These are phyloP conservation scores for Nitzschia sp. DNA, from an alignment of 108 stramenopile genomes.

Conservation along the genomic window DNA sequence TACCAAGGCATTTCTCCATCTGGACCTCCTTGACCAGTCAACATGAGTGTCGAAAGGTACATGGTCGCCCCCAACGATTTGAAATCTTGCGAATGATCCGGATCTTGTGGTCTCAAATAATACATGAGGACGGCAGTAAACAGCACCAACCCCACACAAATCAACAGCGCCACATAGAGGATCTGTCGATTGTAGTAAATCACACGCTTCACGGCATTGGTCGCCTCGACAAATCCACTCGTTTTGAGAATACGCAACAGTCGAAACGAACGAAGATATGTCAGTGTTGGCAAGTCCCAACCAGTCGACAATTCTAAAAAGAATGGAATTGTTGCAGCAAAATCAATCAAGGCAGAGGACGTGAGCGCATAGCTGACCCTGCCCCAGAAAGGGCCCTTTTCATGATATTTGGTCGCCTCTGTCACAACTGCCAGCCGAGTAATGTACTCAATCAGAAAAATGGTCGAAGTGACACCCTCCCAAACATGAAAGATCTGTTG, in stretches of 20 bases:
- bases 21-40: slow-evolving; percentile 61
- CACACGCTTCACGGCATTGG: slow-evolving; percentile 55
- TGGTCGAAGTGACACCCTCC: slow-evolving; percentile 53
- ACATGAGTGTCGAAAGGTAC: slow-evolving; percentile 61
- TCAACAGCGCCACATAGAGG: slow-evolving; percentile 51
- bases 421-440: slow-evolving; percentile 47
- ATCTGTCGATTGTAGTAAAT: slow-evolving; percentile 74
- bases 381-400: slow-evolving; percentile 44
- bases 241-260: slow-evolving; percentile 69
- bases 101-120: slow-evolving; percentile 57
- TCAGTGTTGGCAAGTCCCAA: slow-evolving; percentile 49
- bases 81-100: slow-evolving; percentile 35
- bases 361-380: slow-evolving; percentile 47
- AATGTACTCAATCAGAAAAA: slow-evolving; percentile 68
- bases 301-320: slow-evolving; percentile 51
- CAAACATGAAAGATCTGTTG: slow-evolving; percentile 26
- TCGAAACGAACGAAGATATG: slow-evolving; percentile 68
- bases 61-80: slow-evolving; percentile 58
- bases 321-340: slow-evolving; percentile 63
- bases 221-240: slow-evolving; percentile 46
- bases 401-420: slow-evolving; percentile 46
- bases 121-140: slow-evolving; percentile 69
- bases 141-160: slow-evolving; percentile 58
- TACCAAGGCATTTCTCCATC: slow-evolving; percentile 55
- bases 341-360: slow-evolving; percentile 53